Base-by-base conservation (phyloP, 495 filamentous ascomycete species). In the Aspergillus panamensis region DNA sequence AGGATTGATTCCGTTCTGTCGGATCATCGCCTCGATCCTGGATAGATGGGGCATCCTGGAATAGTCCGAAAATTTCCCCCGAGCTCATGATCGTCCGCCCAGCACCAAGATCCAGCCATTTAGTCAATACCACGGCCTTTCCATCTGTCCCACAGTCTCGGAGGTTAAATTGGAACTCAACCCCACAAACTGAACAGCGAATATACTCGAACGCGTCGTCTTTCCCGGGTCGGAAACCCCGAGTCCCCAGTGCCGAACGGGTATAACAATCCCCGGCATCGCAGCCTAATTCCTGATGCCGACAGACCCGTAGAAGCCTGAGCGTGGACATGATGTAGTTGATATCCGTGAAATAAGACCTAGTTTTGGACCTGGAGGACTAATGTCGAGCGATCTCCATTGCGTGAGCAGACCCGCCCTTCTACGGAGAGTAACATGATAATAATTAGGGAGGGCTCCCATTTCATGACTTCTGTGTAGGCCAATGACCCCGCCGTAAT, bases 21-120 rank as follows among this genome's bases (percentile, higher is more conserved):
- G 48, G 12, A 31, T 51, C 48, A 19, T 25, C 21, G 21, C 8
- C 31, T 51, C 1, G 48, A 10, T 19, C 48, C 48, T 43, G 40
- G 40, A 43, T 43, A 19, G 40, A 43, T 43, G 48, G 32, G 29
- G 25, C 32, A 32, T 33, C 13, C 30, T 33, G 21, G 14, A 51
- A 51, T 13, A 51, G 9, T 32, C 21, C 21, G 4, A 20, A 33
- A 13, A 32, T 33, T 0, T 51, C 48, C 48, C 48, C 48, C 8
- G 48, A 51, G 12, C 29, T 51, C 6, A 13, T 16, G 1, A 51
- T 16, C 21, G 29, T 13, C 32, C 20, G 4, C 5, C 52, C 39
- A 6, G 39, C 25, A 10, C 52, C 52, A 19, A 55, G 39, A 21
- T 55, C 52, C 8, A 55, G 9, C 39, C 20, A 55, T 45, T 55